Evolutionary conservation across 495 filamentous ascomycete genomes (phyloP).

Genomic region (Podospora australis): DNA sequence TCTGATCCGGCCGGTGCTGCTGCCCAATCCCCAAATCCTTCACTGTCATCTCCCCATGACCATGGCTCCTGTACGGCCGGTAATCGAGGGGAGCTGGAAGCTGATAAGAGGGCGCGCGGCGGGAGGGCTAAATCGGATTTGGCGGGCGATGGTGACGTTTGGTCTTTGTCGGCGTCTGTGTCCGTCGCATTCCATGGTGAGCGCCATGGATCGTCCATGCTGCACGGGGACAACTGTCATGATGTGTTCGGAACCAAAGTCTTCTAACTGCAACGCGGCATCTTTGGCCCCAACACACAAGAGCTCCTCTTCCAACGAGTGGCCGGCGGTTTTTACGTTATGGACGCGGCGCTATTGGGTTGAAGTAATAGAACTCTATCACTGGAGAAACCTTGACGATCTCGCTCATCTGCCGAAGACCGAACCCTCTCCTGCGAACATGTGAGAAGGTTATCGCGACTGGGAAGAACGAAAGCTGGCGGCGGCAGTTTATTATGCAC

Average conservation of each 20-base stretch:
- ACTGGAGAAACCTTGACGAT: no score
- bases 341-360: no score
- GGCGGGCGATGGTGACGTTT: constrained; percentile 23
- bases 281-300: constrained; percentile 8
- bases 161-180: constrained; percentile 24
- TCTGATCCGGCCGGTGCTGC: constrained; percentile 20
- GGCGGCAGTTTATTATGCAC: no score
- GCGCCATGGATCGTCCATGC: constrained; percentile 55
- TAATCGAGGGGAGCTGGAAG: constrained; percentile 24
- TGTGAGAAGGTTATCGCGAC: no score
- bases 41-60: constrained; percentile 41
- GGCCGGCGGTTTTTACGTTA: no score
- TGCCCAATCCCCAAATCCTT: constrained; percentile 38
- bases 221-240: constrained; percentile 25
- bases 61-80: constrained; percentile 28
- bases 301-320: no score
- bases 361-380: no score
- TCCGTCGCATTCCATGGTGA: constrained; percentile 43
- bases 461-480: no score
- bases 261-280: constrained; percentile 10
- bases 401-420: no score
- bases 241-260: constrained; percentile 7
- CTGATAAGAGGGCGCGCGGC: constrained; percentile 39
- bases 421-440: no score
- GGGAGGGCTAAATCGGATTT: constrained; percentile 38